These are phyloP conservation scores for Fusarium aywerte DNA, from an alignment of 2,329 filamentous ascomycete species.

Conservation along the genomic window DNA sequence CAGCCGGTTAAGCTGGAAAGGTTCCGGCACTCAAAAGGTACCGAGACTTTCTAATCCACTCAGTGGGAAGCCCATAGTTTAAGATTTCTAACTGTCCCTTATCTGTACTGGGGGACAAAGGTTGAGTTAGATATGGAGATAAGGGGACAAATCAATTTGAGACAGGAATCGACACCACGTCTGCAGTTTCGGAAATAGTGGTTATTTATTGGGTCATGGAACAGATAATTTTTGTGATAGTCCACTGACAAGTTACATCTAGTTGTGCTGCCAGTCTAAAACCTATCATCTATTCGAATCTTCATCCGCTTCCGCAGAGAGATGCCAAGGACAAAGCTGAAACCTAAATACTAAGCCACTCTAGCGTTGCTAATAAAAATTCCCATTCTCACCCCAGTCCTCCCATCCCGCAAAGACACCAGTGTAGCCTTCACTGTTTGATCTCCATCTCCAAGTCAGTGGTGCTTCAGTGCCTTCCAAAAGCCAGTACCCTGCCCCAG, in stretches of 20 bases:
- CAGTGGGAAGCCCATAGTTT: not conserved
- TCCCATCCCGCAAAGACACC: not conserved
- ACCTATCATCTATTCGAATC: no score
- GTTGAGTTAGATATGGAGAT: not conserved
- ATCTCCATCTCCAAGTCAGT: not conserved
- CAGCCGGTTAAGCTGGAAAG: not conserved
- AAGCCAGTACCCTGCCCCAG: not conserved
- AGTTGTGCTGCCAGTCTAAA: no score
- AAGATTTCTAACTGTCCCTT: not conserved
- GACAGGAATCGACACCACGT: not conserved
- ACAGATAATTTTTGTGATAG: no score
- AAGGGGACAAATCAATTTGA: not conserved
- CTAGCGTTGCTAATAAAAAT: not conserved
- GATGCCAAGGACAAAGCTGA: no score
- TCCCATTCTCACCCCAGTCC: not conserved
- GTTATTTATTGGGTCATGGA: not conserved
- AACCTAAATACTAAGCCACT: not conserved
- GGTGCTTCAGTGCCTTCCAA: not conserved
- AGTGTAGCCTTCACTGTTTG: not conserved
- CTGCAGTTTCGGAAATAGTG: not conserved
- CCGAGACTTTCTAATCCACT: not conserved
- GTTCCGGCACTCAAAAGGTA: not conserved
- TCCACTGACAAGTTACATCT: no score
- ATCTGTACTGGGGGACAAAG: not conserved
- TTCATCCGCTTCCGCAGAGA: no score